Percentiles rank a stretch among this genome's conserved stretches.
phyloP scores from a whole-genome alignment of 495 filamentous ascomycete genomes.

The Bryoglossum gracile region DNA sequence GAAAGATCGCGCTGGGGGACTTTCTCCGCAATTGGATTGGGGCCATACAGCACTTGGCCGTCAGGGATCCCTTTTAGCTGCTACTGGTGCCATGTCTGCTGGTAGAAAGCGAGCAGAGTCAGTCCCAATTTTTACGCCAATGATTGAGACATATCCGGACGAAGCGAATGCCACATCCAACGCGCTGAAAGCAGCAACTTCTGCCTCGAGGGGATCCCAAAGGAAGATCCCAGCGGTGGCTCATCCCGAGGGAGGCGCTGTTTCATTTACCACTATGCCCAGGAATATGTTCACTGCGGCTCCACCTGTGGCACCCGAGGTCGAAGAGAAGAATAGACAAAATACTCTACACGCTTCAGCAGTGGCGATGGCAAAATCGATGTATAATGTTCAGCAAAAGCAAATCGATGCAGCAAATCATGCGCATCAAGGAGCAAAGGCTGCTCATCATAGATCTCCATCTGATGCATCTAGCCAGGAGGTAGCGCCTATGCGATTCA shows the following conservation, averaged over 20 bases:
- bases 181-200: conserved; percentile 60
- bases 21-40: conserved; percentile 32
- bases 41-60: conserved; percentile 40
- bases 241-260: conserved; percentile 14
- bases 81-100: conserved; percentile 61
- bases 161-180: conserved; percentile 51
- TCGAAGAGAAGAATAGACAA: conserved; percentile 62
- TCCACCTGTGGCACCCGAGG: conserved; percentile 63
- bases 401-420: conserved; percentile 40
- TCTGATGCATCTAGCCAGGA: conserved; percentile 16
- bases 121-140: conserved; percentile 40
- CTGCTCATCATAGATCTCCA: conserved; percentile 31
- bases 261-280: conserved; percentile 40
- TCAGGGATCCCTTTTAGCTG: conserved; percentile 59
- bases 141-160: conserved; percentile 43
- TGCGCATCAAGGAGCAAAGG: conserved; percentile 24
- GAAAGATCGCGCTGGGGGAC: conserved; percentile 10
- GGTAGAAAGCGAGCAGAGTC: conserved; percentile 61
- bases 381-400: conserved; percentile 63
- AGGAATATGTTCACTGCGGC: conserved; percentile 67
- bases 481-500: conserved; percentile 19
- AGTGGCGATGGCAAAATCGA: conserved; percentile 77
- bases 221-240: conserved; percentile 10
- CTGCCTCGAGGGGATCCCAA: conserved; percentile 40
- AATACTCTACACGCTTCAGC: conserved; percentile 74